Percentiles rank a stretch among this genome's conserved stretches.
Conservation (phyloP, 2,329 filamentous ascomycete species). For the Trichoderma arundinaceum region DNA sequence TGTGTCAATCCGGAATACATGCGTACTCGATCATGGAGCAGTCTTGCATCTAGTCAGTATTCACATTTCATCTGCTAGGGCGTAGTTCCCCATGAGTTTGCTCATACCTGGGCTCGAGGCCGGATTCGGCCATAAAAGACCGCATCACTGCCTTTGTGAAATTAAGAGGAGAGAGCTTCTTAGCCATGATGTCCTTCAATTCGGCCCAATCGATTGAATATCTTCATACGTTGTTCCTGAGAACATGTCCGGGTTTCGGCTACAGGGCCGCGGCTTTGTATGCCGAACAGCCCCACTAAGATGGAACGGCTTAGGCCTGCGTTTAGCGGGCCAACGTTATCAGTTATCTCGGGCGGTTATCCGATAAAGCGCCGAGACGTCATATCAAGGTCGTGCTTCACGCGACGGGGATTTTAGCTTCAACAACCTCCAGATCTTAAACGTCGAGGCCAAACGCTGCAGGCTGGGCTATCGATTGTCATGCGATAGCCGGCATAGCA, state of each 20-base stretch:
- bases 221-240: not conserved
- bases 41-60: slow-evolving; percentile 33
- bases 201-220: not conserved
- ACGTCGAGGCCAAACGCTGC: slow-evolving; percentile 1
- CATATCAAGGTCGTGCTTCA: slow-evolving; percentile 4
- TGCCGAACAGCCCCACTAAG: not conserved
- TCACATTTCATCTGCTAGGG: not conserved
- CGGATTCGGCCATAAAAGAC: slow-evolving; percentile 84
- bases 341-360: slow-evolving; percentile 1
- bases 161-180: slow-evolving; percentile 43
- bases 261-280: not conserved
- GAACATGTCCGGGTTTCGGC: not conserved
- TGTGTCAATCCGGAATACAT: not conserved
- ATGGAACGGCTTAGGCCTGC: not conserved
- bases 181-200: slow-evolving; percentile 39
- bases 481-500: slow-evolving; percentile 21
- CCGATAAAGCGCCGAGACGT: slow-evolving; percentile 18
- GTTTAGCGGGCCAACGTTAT: not conserved
- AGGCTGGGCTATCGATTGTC: slow-evolving; percentile 8
- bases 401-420: not conserved
- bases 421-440: not conserved
- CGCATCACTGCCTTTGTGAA: slow-evolving; percentile 61
- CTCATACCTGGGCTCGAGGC: slow-evolving; percentile 82
- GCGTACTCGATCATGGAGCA: slow-evolving; percentile 39
- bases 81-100: not conserved